Evolutionary conservation across 768 basidiomycete species (phyloP), one percentile per base, ranked within the genome.

Genomic region (Tricholoma flavovirens): DNA sequence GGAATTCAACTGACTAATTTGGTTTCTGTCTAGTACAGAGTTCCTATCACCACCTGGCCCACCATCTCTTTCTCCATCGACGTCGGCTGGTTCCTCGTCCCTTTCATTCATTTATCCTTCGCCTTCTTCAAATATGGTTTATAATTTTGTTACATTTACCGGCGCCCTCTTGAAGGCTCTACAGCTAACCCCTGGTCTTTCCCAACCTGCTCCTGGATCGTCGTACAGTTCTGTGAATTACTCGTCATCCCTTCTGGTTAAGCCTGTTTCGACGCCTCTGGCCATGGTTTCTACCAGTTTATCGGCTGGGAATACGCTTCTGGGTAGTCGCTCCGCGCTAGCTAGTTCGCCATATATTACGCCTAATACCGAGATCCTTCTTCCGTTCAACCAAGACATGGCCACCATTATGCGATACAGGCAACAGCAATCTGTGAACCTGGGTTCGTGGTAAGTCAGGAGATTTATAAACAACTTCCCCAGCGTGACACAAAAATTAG

Each of bases 371-470:
- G 74, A 75, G 54, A 55, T 61, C 0, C 83, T 83, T 60, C 66
- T 76, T 6, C 73, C 80, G 0, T 84, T 76, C 59, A 78, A 86
- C 61, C 66, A 69, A 24, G 67, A 69, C n/a, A 69, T 69, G 54
- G 81, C 83, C 1, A 73, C 68, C 38, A 66, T 86, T 2, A 83
- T 77, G 60, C 78, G 84, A 5, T 86, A 87, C 59, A 69, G 85
- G 48, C 80, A 81, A 61, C 86, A 87, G 60, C 78, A 79, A 52
- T 75, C 78, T 5, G 85, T 87, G 14, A 87, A 88, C 62, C 65
- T 87, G 9, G 84, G 86, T 4, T 84, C 82, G 4, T 84, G 83
- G 84, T 83, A 50, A 40, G 68, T 57, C 14, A 14, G 15, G 21
- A 52, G 14, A 14, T 10, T n/a, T n/a, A 49, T 24, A 14, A 46